Conservation (phyloP, 306 rosid species). For the Prosopis cineraria region DNA sequence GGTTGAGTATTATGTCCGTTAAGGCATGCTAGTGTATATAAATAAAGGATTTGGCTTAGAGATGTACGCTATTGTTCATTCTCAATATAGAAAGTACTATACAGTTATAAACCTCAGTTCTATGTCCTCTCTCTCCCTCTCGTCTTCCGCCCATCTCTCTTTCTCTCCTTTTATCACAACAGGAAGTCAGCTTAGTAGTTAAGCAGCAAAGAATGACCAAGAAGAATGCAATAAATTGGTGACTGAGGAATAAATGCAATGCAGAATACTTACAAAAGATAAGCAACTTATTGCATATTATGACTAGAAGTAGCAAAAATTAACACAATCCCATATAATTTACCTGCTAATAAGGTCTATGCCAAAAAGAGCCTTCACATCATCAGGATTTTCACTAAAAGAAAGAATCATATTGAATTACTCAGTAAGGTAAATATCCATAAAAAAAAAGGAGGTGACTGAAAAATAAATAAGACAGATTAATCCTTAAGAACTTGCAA, state of each 20-base stretch:
- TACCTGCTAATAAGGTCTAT: slow-evolving; percentile 89
- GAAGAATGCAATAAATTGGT: slow-evolving; percentile 13
- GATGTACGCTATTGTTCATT: no score
- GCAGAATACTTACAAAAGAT: background rate
- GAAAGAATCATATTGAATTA: slow-evolving; percentile 25
- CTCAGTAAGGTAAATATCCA: slow-evolving; percentile 23
- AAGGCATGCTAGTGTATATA: no score
- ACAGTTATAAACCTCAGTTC: no score
- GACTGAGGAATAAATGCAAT: background rate
- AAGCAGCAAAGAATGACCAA: slow-evolving; percentile 16
- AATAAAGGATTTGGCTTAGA: no score
- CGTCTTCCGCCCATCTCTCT: no score
- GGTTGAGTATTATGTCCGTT: no score
- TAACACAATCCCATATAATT: background rate
- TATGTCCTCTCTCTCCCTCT: no score
- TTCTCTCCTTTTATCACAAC: no score
- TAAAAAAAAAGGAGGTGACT: background rate
- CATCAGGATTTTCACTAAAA: slow-evolving; percentile 79
- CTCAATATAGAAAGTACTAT: no score
- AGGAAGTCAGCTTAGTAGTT: background rate
- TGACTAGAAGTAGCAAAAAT: slow-evolving; percentile 1
- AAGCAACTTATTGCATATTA: background rate
- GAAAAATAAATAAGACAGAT: slow-evolving; percentile 20
- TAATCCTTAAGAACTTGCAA: slow-evolving; percentile 8
- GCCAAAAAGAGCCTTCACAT: slow-evolving; percentile 85